Evolutionary conservation across 257 asterid species (phyloP).

Genomic region (Nyctanthes arbortristis): DNA sequence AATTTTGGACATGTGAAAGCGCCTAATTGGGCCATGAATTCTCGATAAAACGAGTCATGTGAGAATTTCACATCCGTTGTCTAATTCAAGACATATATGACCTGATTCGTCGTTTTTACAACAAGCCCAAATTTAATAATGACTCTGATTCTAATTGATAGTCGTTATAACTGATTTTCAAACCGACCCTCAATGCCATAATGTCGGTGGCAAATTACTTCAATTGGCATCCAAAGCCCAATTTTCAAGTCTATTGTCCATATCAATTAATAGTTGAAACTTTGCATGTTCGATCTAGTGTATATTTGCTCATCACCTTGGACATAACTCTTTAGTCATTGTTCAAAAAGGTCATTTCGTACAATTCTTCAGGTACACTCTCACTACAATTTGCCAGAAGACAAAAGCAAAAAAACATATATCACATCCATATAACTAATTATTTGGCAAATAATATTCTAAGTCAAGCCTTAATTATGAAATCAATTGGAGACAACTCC

Average conservation of each 20-base stretch:
- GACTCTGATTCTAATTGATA: no score
- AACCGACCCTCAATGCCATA: neutral
- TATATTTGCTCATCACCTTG: neutral
- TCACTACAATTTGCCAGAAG: neutral
- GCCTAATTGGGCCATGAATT: no score
- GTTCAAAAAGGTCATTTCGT: neutral
- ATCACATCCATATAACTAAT: neutral
- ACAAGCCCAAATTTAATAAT: no score
- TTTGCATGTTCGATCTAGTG: neutral
- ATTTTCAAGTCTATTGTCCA: neutral
- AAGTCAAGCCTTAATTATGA: conserved; percentile 32
- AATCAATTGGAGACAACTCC: conserved; percentile 31
- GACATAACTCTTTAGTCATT: neutral
- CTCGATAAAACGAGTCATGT: no score
- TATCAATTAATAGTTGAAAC: no score
- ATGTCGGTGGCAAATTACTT: neutral
- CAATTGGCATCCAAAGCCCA: neutral
- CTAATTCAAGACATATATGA: no score
- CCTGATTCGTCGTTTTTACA: no score
- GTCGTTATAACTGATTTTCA: no score
- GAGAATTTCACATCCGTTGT: no score
- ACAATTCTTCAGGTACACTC: neutral
- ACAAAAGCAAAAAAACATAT: neutral
- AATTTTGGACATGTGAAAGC: no score
- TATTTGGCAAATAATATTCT: conserved; percentile 2